Evolutionary conservation across 2,329 filamentous ascomycete species (phyloP), one percentile per base, ranked within the genome.

Genomic region (Tolypocladium paradoxum): DNA sequence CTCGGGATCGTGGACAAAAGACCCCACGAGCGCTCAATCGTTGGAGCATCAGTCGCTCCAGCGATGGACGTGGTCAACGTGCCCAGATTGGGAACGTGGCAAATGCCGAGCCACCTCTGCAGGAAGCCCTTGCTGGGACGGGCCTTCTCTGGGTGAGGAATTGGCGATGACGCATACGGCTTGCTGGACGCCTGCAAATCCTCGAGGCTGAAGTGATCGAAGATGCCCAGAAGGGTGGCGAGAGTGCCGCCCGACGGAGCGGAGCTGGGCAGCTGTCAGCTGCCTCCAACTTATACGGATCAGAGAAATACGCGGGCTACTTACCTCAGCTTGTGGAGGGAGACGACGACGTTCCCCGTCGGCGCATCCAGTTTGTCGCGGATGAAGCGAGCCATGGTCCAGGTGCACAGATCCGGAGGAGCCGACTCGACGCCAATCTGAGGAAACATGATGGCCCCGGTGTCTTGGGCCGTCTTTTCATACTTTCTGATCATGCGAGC

Each of bases 241-340:
- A 91, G 69, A 2, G 87, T 85, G 48, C 84, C 84, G n/a, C 83
- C 83, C 1, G 83, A 86, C 3, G 81, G 76, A 1, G 68, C 61
- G 52, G 61, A 57, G 31, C 64, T 66, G 37, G 18, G 35, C 11
- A 50, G 29, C 33, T 36, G 27, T 47, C 43, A 52, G 18, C 6
- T 9, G 1, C 29, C 12, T 11, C 45, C 16, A 31, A n/a, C 14
- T 22, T 36, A 46, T 20, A 20, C 27, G 43, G 5, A 14, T 11
- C 43, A 47, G 18, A 31, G 9, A 20, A 6, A 3, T 33, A 12
- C 12, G 49, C n/a, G 22, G 27, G 36, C 1, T 12, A 57, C 70
- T 48, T 57, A 74, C 71, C 63, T 67, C 20, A 77, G 53, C 3
- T 62, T 68, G 54, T 76, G 68, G 33, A 79, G 61, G 1, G 76